Evolutionary conservation across 805 yeast species (phyloP).

Genomic region (Ogataea paraovalis): DNA sequence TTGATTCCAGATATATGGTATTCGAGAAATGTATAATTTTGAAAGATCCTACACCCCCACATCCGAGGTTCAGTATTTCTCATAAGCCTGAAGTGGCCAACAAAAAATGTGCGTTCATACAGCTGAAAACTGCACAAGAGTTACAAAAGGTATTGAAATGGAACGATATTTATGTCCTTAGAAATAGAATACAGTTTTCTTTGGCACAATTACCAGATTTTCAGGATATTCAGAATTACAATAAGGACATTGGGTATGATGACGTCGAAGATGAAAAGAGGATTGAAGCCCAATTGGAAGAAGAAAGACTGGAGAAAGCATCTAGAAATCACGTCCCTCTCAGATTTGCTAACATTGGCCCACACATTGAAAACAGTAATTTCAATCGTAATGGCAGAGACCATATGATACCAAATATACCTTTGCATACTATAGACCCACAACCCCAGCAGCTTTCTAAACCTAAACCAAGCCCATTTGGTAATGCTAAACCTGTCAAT

Average conservation of each 20-base stretch:
- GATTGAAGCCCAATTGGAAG: constrained; percentile 6
- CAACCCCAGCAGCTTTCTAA: neutral
- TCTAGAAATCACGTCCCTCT: neutral
- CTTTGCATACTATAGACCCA: neutral
- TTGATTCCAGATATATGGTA: constrained; percentile 57
- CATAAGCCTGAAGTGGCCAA: constrained; percentile 28
- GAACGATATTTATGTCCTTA: constrained; percentile 46
- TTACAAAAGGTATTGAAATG: constrained; percentile 58
- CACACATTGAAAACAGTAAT: constrained; percentile 1
- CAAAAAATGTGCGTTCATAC: constrained; percentile 62
- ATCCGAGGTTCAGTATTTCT: constrained; percentile 41
- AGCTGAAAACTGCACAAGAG: constrained; percentile 46
- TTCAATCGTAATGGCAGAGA: neutral
- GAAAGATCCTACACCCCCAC: constrained; percentile 29
- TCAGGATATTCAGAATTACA: constrained; percentile 29
- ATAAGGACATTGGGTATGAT: constrained; percentile 24
- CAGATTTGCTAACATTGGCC: constrained; percentile 4
- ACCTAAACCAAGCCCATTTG: constrained; percentile 64
- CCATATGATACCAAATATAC: neutral
- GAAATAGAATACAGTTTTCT: constrained; percentile 32
- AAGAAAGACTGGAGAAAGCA: neutral
- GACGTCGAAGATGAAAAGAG: constrained; percentile 25
- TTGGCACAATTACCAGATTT: constrained; percentile 38
- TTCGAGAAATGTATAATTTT: constrained; percentile 58
- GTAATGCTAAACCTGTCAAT: constrained; percentile 68